phyloP scores from a whole-genome alignment of 2,329 filamentous ascomycete species.

The Ophiostoma sp. region DNA sequence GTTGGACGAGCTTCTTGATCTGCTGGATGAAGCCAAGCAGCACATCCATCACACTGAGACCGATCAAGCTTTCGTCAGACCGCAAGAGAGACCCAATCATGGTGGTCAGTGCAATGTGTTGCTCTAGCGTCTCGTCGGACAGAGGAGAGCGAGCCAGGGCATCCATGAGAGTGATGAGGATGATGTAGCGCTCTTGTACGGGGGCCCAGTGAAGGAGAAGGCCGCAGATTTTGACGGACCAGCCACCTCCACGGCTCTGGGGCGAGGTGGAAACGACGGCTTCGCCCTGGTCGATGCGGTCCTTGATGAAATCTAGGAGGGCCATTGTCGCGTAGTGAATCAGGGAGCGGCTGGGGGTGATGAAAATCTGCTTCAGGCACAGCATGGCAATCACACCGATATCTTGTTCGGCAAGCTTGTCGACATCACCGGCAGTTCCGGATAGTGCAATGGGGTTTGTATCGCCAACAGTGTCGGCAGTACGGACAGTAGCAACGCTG shows the following conservation, averaged over 20 bases:
- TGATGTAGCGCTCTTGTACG: constrained; percentile 89
- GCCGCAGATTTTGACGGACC: constrained; percentile 78
- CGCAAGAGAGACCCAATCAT: constrained; percentile 78
- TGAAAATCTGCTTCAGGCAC: constrained; percentile 80
- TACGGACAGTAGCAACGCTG: constrained; percentile 74
- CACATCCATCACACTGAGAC: constrained; percentile 93
- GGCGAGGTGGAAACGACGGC: constrained; percentile 45
- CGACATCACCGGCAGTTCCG: constrained; percentile 77
- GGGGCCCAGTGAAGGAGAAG: constrained; percentile 81
- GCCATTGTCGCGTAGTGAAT: constrained; percentile 70
- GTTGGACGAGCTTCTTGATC: constrained; percentile 69
- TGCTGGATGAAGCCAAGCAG: constrained; percentile 79
- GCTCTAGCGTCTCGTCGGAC: constrained; percentile 63
- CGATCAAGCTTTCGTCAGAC: constrained; percentile 89
- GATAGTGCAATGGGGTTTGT: constrained; percentile 68
- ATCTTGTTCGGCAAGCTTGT: constrained; percentile 84
- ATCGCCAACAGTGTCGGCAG: constrained; percentile 58
- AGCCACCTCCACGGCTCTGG: constrained; percentile 51
- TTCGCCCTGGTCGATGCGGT: constrained; percentile 50
- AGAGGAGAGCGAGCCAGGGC: constrained; percentile 63
- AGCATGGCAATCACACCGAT: constrained; percentile 78
- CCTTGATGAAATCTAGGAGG: constrained; percentile 68
- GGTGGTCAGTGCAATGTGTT: constrained; percentile 68
- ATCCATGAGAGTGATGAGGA: constrained; percentile 77
- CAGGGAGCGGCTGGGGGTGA: constrained; percentile 74